Conservation (phyloP, 208 protist species). For the Crithidia fasciculata region DNA sequence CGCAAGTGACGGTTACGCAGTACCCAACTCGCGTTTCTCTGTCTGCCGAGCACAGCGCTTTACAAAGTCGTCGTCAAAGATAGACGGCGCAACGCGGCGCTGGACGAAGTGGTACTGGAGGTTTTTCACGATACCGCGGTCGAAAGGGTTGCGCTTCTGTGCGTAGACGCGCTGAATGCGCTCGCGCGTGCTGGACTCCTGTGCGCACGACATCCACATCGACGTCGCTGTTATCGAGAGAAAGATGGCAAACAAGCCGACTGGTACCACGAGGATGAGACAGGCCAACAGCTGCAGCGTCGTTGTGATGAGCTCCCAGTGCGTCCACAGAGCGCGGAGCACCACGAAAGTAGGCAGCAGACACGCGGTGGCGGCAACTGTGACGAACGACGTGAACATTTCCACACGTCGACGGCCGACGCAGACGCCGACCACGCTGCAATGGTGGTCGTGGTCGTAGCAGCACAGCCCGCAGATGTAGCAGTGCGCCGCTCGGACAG, state of each 20-base stretch:
- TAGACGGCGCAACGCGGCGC: slow-evolving; percentile 37
- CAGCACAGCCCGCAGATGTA: slow-evolving; percentile 90
- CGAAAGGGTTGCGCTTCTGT: slow-evolving; percentile 73
- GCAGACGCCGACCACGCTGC: slow-evolving; percentile 82
- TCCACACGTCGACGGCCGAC: slow-evolving; percentile 75
- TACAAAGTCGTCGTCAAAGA: slow-evolving; percentile 84
- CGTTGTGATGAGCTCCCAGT: slow-evolving; percentile 33
- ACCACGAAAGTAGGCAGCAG: slow-evolving; percentile 41
- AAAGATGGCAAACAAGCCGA: slow-evolving; percentile 27
- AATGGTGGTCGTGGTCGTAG: slow-evolving; percentile 91
- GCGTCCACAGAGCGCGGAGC: slow-evolving; percentile 29
- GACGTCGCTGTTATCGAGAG: slow-evolving; percentile 32
- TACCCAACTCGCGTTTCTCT: slow-evolving; percentile 43
- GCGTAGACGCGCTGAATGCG: slow-evolving; percentile 71
- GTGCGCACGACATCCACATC: slow-evolving; percentile 44
- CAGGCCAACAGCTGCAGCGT: slow-evolving; percentile 13
- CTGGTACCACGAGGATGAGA: slow-evolving; percentile 13
- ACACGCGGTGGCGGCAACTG: slow-evolving; percentile 28
- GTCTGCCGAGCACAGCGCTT: slow-evolving; percentile 47
- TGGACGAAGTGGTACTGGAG: slow-evolving; percentile 49
- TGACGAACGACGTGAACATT: slow-evolving; percentile 70
- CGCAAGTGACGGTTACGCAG: slow-evolving; percentile 36
- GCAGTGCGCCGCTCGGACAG: slow-evolving; percentile 88
- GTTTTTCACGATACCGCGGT: slow-evolving; percentile 61
- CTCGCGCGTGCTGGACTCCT: slow-evolving; percentile 73